Evolutionary conservation across 2,329 filamentous ascomycete genomes (phyloP).

Genomic region (Trichoderma arundinaceum): DNA sequence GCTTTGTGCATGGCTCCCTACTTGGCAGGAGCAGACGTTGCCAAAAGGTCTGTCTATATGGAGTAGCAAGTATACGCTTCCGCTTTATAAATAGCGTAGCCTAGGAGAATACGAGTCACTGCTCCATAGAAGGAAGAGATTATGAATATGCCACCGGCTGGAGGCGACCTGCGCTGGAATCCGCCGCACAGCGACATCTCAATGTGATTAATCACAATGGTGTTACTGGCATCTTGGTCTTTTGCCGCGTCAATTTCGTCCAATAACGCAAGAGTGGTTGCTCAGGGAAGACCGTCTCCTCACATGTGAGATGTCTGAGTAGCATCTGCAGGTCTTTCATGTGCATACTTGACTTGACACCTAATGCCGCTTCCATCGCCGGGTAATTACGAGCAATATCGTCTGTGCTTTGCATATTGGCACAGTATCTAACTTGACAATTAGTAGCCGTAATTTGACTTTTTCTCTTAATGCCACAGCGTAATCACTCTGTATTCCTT

Average conservation of each 20-base stretch:
- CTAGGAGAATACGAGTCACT: too few relatives aligned
- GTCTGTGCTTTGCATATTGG: background rate
- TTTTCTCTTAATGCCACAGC: too few relatives aligned
- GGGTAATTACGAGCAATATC: conserved; percentile 2
- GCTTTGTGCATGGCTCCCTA: too few relatives aligned
- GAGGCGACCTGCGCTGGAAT: background rate
- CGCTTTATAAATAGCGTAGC: too few relatives aligned
- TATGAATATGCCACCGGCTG: background rate
- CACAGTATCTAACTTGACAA: background rate
- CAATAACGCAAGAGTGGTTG: background rate
- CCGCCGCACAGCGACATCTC: background rate
- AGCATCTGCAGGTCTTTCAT: conserved; percentile 16
- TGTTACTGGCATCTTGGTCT: background rate
- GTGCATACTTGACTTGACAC: background rate
- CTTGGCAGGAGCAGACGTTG: too few relatives aligned
- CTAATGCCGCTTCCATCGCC: background rate
- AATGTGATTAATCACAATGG: conserved; percentile 16
- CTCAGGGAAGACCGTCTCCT: background rate
- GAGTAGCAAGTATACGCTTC: too few relatives aligned
- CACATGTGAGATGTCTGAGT: background rate
- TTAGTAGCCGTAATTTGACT: background rate
- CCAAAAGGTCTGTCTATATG: too few relatives aligned
- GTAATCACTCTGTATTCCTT: too few relatives aligned
- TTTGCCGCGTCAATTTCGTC: background rate
- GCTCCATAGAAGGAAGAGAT: too few relatives aligned